Percentiles rank a stretch among this genome's conserved stretches.
These are phyloP conservation scores for Cladophialophora psammophila DNA, from an alignment of 2,329 filamentous ascomycete genomes.

Conservation along the genomic window DNA sequence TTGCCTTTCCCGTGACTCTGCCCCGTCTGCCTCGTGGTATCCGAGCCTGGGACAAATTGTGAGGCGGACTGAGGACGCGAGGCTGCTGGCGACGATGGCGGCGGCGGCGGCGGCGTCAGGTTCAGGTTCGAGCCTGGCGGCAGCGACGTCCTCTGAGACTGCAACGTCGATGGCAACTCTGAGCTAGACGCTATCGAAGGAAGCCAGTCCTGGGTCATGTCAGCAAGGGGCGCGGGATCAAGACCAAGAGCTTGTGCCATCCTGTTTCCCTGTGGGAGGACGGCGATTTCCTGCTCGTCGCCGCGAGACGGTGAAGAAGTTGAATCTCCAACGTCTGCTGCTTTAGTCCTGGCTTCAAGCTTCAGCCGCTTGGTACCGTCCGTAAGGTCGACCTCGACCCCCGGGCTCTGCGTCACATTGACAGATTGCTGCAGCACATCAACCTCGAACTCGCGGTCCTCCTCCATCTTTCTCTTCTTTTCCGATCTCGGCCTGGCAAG, in stretches of 20 bases:
- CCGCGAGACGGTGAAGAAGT: neutral
- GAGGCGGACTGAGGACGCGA: neutral
- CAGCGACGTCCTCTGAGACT: neutral
- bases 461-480: constrained; percentile 23
- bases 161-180: neutral
- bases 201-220: neutral
- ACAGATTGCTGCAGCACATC: neutral
- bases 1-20: constrained; percentile 11
- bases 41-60: neutral
- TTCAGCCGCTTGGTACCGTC: constrained; percentile 11
- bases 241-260: neutral
- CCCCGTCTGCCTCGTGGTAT: neutral
- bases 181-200: neutral
- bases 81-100: neutral
- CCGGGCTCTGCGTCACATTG: neutral
- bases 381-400: neutral
- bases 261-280: neutral
- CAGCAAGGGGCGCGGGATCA: neutral
- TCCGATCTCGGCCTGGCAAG: constrained; percentile 21
- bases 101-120: constrained; percentile 2
- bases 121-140: neutral
- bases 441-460: neutral
- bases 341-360: neutral
- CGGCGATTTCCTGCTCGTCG: neutral
- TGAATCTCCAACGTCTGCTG: neutral